A percentile compares a stretch with the other conserved stretches of the same genome.
Evolutionary conservation across 2,329 filamentous ascomycete species (phyloP).

Genomic region (Claviceps pusilla): DNA sequence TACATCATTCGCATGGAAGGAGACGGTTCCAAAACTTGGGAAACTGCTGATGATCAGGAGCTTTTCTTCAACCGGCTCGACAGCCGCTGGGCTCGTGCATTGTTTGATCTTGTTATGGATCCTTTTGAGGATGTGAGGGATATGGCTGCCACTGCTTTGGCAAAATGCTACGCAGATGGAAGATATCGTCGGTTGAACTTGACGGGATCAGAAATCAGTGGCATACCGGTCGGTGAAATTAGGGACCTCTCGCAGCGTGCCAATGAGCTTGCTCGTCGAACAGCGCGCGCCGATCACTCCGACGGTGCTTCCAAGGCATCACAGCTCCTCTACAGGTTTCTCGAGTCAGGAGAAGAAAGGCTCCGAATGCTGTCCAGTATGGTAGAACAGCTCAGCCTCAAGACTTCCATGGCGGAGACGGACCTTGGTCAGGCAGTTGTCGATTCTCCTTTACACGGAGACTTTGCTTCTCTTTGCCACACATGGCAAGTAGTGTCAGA

Average conservation of each 20-base stretch:
- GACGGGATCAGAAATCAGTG: slow-evolving; percentile 5
- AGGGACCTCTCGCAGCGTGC: slow-evolving; percentile 34
- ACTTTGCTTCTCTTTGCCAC: slow-evolving; percentile 50
- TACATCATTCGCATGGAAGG: slow-evolving; percentile 55
- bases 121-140: slow-evolving; percentile 85
- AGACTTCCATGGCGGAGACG: slow-evolving; percentile 44
- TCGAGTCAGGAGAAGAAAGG: slow-evolving; percentile 26
- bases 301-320: slow-evolving; percentile 75
- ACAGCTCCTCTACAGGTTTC: slow-evolving; percentile 51
- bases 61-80: slow-evolving; percentile 30
- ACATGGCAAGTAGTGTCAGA: slow-evolving; percentile 37
- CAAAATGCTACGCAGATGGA: slow-evolving; percentile 29
- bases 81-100: slow-evolving; percentile 39
- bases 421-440: slow-evolving; percentile 54
- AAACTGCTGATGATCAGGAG: slow-evolving; percentile 23
- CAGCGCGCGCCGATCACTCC: slow-evolving; percentile 78
- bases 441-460: slow-evolving; percentile 52
- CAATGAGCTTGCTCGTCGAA: slow-evolving; percentile 46
- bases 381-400: slow-evolving; percentile 46
- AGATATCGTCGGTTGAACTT: slow-evolving; percentile 17
- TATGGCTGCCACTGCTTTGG: slow-evolving; percentile 34
- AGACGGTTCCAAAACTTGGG: slow-evolving; percentile 32
- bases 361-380: slow-evolving; percentile 41
- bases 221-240: slow-evolving; percentile 20
- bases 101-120: slow-evolving; percentile 71